Base-by-base conservation (phyloP, 139 green algal genomes). In the Auxenochlorella pyrenoidosa region DNA sequence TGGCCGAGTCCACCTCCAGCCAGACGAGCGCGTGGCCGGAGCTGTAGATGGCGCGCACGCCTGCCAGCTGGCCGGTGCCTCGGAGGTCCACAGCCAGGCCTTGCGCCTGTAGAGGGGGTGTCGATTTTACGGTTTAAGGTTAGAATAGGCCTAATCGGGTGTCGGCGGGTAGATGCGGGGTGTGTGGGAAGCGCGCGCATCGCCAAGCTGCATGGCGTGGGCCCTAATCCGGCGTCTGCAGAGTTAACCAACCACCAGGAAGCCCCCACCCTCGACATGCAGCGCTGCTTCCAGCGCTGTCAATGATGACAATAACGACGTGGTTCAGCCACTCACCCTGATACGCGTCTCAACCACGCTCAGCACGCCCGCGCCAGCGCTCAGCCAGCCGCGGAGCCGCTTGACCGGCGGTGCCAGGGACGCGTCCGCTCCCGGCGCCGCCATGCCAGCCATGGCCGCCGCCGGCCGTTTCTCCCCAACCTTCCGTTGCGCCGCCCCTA, bases 1-100 rank as follows among this genome's bases (percentile, higher is more conserved):
- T 71, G 28, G 80, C 80, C 10, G 80, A 85, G 63, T 85, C 80
- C 12, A 85, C 80, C 16, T 85, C 80, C 63, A 85, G 80, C 80
- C 80, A 85, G 3, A 85, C 60, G 40, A 85, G 63, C 10, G 80
- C 63, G 24, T 85, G 80, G 40, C 80, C 41, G 4, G 68, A 60
- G 80, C 63, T 77, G 80, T 85, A 85, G 19, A 85, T 75, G 60
- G 80, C 80, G 3, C 80, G 80, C 41, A 85, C 80, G 5, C n/a
- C 30, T 2, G 80, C 72, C 80, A 85, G 80, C 40, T 44, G 80
- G 38, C 80, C 80, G 40, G 24, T 77, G 80, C 80, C 80, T 12
- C 80, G 59, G 40, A 76, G 15, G 38, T 76, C 80, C 28, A 85
- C 80, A 0, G 63, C 80, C 15, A n/a, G 28, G 1, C 80, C 80